Percentiles rank a stretch among this genome's conserved stretches.
phyloP scores from a whole-genome alignment of 805 yeast species.

The Candida takata region DNA sequence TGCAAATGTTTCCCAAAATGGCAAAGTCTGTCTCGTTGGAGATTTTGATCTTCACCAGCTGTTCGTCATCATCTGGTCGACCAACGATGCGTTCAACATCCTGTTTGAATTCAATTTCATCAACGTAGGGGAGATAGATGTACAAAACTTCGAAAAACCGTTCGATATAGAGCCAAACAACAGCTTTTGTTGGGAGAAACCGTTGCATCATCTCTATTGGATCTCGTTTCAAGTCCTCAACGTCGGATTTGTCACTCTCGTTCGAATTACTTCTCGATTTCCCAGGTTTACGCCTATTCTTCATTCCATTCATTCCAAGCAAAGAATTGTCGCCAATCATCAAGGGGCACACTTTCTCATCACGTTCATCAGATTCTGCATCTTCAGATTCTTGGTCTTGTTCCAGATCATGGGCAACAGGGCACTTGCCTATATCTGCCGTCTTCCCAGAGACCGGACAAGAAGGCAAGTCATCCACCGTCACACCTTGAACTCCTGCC shows the following conservation, averaged over 20 bases:
- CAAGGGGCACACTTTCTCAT: slow-evolving; percentile 37
- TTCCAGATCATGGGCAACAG: slow-evolving; percentile 18
- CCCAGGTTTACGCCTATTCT: slow-evolving; percentile 4
- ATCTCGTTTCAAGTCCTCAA: slow-evolving; percentile 20
- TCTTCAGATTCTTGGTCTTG: not conserved
- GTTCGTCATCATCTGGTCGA: slow-evolving; percentile 24
- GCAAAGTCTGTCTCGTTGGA: slow-evolving; percentile 35
- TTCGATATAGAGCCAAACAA: slow-evolving; percentile 50
- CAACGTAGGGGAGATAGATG: slow-evolving; percentile 60
- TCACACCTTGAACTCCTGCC: no score
- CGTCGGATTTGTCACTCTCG: slow-evolving; percentile 8
- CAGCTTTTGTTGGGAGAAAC: slow-evolving; percentile 46
- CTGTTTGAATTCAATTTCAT: slow-evolving; percentile 43
- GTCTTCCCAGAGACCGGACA: slow-evolving; percentile 20
- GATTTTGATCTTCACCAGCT: slow-evolving; percentile 25
- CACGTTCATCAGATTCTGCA: slow-evolving; percentile 9
- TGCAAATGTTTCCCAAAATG: slow-evolving; percentile 43
- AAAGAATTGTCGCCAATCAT: slow-evolving; percentile 37
- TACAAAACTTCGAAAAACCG: slow-evolving; percentile 54
- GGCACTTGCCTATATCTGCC: slow-evolving; percentile 14
- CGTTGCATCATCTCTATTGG: slow-evolving; percentile 31
- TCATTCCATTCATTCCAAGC: slow-evolving; percentile 1
- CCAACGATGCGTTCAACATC: slow-evolving; percentile 42
- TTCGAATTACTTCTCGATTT: slow-evolving; percentile 15
- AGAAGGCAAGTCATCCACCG: not conserved